phyloP scores from a whole-genome alignment of 345 rosid species.

The Brassica cretica region DNA sequence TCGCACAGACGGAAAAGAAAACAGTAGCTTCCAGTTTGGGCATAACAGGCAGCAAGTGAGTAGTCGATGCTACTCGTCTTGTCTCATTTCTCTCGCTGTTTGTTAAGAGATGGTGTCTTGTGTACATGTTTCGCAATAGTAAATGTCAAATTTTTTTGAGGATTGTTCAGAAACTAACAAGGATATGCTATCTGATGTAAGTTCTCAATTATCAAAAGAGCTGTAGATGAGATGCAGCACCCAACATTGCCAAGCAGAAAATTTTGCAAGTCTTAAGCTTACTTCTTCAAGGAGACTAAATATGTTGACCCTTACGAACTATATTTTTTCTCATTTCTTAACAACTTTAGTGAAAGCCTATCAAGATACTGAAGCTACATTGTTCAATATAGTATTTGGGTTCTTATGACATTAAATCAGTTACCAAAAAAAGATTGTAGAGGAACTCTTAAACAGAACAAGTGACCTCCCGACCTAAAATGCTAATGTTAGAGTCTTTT shows the following conservation, averaged over 20 bases:
- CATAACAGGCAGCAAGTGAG: constrained; percentile 41
- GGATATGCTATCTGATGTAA: constrained; percentile 42
- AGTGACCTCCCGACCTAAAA: constrained; percentile 24
- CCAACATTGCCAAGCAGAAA: constrained; percentile 56
- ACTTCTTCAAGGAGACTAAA: constrained; percentile 48
- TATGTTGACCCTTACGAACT: constrained; percentile 40
- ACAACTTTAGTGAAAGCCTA: neutral
- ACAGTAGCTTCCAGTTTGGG: neutral
- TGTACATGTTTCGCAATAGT: constrained; percentile 1
- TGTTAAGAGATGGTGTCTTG: constrained; percentile 11
- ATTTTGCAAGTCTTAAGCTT: constrained; percentile 52
- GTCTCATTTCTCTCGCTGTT: neutral
- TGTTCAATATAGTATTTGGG: neutral
- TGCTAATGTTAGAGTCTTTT: constrained; percentile 17
- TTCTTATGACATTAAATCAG: neutral
- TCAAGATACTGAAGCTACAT: neutral
- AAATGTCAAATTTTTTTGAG: constrained; percentile 13
- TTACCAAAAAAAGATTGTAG: neutral
- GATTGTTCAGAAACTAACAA: constrained; percentile 38
- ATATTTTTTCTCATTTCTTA: neutral
- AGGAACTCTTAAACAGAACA: constrained; percentile 32
- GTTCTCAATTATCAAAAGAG: constrained; percentile 50
- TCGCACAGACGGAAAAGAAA: too few species aligned
- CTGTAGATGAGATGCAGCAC: constrained; percentile 61
- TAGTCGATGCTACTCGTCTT: neutral